Percentiles rank a stretch among this genome's conserved stretches.
phyloP scores from a whole-genome alignment of 257 asterid genomes.

The Salvia splendens region DNA sequence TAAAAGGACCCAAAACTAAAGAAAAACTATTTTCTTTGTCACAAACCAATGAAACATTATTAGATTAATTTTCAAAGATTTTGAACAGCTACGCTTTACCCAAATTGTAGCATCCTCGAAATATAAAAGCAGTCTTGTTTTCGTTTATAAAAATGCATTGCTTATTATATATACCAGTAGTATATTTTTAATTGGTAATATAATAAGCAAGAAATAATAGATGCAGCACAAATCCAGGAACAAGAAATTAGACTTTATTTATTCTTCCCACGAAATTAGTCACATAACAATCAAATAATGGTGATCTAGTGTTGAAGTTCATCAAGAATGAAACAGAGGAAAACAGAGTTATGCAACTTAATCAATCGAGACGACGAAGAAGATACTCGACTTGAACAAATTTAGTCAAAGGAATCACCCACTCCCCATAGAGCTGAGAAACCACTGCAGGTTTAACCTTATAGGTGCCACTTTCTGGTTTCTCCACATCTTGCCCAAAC shows the following conservation, averaged over 20 bases:
- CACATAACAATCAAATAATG: neutral
- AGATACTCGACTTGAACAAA: conserved; percentile 84
- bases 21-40: too few species aligned
- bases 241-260: neutral
- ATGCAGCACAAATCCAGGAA: neutral
- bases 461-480: conserved; percentile 38
- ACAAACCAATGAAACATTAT: too few species aligned
- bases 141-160: too few species aligned
- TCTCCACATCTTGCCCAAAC: conserved; percentile 70
- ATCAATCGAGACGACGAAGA: conserved; percentile 53
- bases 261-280: neutral
- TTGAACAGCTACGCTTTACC: too few species aligned
- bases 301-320: neutral
- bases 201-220: too few species aligned
- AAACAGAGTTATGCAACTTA: too few species aligned
- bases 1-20: too few species aligned
- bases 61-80: too few species aligned
- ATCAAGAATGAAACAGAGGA: neutral
- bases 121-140: too few species aligned
- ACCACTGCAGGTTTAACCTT: conserved; percentile 67
- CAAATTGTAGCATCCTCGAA: too few species aligned
- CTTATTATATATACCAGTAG: neutral
- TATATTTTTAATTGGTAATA: too few species aligned
- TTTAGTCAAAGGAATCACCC: conserved; percentile 88
- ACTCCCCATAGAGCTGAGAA: conserved; percentile 59